These are phyloP conservation scores for Diddensiella santjacobensis DNA, from an alignment of 805 yeast species.

Conservation along the genomic window DNA sequence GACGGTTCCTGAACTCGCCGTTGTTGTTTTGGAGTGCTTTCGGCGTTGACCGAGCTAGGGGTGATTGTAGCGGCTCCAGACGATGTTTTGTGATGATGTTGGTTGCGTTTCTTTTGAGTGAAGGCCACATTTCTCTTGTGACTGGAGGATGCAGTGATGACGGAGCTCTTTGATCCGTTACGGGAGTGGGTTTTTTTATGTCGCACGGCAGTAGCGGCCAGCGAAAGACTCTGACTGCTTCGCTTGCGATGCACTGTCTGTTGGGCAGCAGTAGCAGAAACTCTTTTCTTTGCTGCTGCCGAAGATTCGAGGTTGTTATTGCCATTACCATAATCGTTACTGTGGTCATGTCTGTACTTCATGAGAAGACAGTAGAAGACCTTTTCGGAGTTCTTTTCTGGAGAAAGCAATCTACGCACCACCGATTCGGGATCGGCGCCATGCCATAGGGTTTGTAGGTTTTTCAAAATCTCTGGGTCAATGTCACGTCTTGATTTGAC, in stretches of 20 bases:
- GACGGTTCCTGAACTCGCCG: neutral
- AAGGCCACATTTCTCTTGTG: constrained; percentile 27
- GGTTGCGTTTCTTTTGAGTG: neutral
- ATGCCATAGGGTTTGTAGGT: constrained; percentile 76
- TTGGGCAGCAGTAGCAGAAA: neutral
- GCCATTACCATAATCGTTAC: constrained; percentile 15
- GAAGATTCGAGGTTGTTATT: constrained; percentile 2
- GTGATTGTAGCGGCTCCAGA: neutral
- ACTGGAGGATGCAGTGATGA: constrained; percentile 26
- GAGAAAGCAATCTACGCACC: constrained; percentile 48
- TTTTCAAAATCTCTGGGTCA: constrained; percentile 71
- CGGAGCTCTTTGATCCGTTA: constrained; percentile 21
- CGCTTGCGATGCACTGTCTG: constrained; percentile 3
- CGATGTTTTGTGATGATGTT: constrained; percentile 8
- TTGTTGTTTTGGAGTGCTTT: neutral
- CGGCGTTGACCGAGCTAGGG: neutral
- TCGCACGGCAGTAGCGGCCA: neutral
- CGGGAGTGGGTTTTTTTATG: constrained; percentile 17
- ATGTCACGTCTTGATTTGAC: constrained; percentile 44
- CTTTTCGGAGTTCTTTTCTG: constrained; percentile 68
- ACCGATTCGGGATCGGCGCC: constrained; percentile 60
- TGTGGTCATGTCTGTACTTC: constrained; percentile 70
- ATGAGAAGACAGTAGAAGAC: constrained; percentile 71
- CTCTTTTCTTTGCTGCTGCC: neutral
- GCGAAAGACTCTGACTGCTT: constrained; percentile 1